Conservation (phyloP, 2,329 filamentous ascomycete species). For the Ophiostoma montium region DNA sequence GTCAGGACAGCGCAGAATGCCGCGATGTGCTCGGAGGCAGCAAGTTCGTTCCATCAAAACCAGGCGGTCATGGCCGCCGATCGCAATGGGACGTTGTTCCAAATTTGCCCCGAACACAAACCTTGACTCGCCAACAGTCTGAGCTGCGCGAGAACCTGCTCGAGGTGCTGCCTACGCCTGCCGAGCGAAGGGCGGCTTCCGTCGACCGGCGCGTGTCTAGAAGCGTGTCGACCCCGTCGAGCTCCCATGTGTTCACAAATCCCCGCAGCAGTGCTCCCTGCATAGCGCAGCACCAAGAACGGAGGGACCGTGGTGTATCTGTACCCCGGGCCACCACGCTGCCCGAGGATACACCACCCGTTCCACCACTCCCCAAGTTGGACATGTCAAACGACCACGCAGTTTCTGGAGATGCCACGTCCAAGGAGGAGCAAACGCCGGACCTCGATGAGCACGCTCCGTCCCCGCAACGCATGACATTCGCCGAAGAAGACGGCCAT, state of each 20-base stretch:
- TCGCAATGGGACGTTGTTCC: slow-evolving; percentile 54
- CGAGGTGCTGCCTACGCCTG: slow-evolving; percentile 45
- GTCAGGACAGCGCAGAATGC: background rate
- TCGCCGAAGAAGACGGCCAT: background rate
- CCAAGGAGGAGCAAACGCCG: background rate
- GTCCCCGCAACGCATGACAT: background rate
- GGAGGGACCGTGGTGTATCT: background rate
- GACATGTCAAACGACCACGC: background rate
- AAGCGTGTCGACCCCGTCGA: slow-evolving; percentile 21
- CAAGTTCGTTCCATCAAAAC: background rate
- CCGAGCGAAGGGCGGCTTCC: slow-evolving; percentile 59
- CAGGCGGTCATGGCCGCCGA: slow-evolving; percentile 21
- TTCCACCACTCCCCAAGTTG: background rate
- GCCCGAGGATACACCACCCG: slow-evolving; percentile 8
- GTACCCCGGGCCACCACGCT: slow-evolving; percentile 4
- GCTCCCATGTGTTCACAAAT: slow-evolving; percentile 22
- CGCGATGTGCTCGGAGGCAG: background rate
- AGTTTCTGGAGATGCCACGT: background rate
- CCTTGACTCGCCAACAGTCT: slow-evolving; percentile 71
- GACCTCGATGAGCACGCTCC: background rate
- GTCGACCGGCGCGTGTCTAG: slow-evolving; percentile 32
- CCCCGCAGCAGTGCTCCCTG: slow-evolving; percentile 36
- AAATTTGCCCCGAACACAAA: slow-evolving; percentile 60
- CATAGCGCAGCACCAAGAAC: slow-evolving; percentile 15
- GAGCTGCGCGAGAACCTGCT: slow-evolving; percentile 63